Conservation (phyloP, 805 yeast species). For the Danielia oregonensis region DNA sequence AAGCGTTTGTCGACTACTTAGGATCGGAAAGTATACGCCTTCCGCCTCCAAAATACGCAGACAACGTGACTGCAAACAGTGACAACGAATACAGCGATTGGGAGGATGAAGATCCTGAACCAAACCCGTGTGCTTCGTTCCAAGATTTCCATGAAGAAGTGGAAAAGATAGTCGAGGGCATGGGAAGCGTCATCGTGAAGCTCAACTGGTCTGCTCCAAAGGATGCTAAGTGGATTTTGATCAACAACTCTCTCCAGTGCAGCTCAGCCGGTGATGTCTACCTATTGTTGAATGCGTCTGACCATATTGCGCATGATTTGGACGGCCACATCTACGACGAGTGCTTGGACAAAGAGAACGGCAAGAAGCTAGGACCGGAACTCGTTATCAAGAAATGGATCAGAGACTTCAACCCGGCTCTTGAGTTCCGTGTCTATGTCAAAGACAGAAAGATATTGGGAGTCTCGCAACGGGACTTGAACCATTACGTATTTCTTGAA, state of each 20-base stretch:
- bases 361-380: slow-evolving; percentile 43
- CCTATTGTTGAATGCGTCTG: slow-evolving; percentile 77
- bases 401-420: slow-evolving; percentile 69
- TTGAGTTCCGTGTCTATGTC: slow-evolving; percentile 88
- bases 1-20: slow-evolving; percentile 31
- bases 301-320: slow-evolving; percentile 82
- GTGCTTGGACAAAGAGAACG: slow-evolving; percentile 20
- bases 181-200: slow-evolving; percentile 75
- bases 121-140: slow-evolving; percentile 34
- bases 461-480: slow-evolving; percentile 81
- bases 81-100: slow-evolving; percentile 75
- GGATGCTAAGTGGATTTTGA: slow-evolving; percentile 89
- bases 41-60: slow-evolving; percentile 10
- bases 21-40: slow-evolving; percentile 19
- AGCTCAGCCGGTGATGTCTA: slow-evolving; percentile 70
- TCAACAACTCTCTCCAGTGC: slow-evolving; percentile 75
- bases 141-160: slow-evolving; percentile 57
- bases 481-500: slow-evolving; percentile 69
- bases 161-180: slow-evolving; percentile 41
- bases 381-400: slow-evolving; percentile 82
- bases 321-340: slow-evolving; percentile 61
- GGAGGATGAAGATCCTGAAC: slow-evolving; percentile 44
- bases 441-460: slow-evolving; percentile 61
- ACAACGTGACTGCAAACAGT: slow-evolving; percentile 28
- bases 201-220: slow-evolving; percentile 97